Evolutionary conservation across 2,329 filamentous ascomycete genomes (phyloP).

Genomic region (Aspergillus luchuensis): DNA sequence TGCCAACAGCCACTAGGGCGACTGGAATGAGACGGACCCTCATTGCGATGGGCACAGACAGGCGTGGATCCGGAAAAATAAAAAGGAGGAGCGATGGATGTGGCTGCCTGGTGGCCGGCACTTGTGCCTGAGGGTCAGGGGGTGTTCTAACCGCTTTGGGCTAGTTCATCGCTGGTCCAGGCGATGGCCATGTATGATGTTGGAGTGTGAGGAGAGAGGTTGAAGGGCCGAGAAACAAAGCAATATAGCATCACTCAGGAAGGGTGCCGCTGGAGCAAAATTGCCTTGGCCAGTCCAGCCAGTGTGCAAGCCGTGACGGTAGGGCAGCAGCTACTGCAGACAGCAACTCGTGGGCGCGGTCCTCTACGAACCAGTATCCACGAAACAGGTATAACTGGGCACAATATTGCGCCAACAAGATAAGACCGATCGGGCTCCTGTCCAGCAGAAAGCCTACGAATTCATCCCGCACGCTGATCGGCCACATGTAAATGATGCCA

Average conservation of each 20-base stretch:
- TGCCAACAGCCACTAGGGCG: not conserved
- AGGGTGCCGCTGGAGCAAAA: not conserved
- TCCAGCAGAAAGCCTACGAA: constrained; percentile 8
- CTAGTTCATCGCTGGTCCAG: not conserved
- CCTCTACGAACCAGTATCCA: constrained; percentile 14
- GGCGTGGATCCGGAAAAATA: not conserved
- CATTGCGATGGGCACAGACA: not conserved
- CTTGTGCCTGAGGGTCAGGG: not conserved
- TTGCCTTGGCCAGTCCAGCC: constrained; percentile 5
- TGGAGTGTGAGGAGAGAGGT: no score
- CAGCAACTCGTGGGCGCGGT: not conserved
- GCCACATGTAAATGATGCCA: constrained; percentile 16
- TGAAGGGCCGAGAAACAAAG: no score
- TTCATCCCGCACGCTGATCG: constrained; percentile 5
- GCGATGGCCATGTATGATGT: no score
- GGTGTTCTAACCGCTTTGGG: not conserved
- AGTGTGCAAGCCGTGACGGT: not conserved
- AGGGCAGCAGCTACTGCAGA: not conserved
- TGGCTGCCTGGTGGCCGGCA: not conserved
- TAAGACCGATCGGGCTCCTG: not conserved
- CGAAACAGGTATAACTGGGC: constrained; percentile 10
- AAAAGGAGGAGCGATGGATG: not conserved
- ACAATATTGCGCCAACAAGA: constrained; percentile 11
- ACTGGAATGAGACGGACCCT: not conserved
- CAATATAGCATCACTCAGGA: not conserved